Percentiles rank a stretch among this genome's conserved stretches.
These are phyloP conservation scores for Pisolithus albus DNA, from an alignment of 768 basidiomycete genomes.

Conservation along the genomic window DNA sequence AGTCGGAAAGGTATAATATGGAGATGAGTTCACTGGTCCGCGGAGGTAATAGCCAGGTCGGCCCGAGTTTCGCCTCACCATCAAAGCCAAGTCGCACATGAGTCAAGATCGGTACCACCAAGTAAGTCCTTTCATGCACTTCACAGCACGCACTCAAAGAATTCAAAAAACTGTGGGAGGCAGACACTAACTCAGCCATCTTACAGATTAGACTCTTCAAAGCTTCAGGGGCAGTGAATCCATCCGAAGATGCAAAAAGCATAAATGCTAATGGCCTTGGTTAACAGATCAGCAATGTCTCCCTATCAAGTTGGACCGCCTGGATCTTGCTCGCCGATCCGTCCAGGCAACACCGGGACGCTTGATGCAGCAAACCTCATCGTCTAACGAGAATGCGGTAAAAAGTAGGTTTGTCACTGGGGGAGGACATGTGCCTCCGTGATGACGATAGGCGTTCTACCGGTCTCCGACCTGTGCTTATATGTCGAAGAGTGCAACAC, in stretches of 20 bases:
- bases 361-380: conserved; percentile 79
- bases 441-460: conserved; percentile 90
- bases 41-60: conserved; percentile 78
- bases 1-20: too few species aligned
- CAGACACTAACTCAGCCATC: too few species aligned
- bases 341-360: conserved; percentile 68
- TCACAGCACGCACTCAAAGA: too few species aligned
- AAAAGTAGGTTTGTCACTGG: not conserved
- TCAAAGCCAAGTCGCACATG: too few species aligned
- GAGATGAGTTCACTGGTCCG: too few species aligned
- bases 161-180: too few species aligned
- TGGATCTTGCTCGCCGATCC: conserved; percentile 47
- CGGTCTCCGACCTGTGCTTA: conserved; percentile 97
- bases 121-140: conserved; percentile 70
- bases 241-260: not conserved
- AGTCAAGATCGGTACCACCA: conserved; percentile 76
- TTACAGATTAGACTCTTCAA: too few species aligned
- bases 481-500: conserved; percentile 92
- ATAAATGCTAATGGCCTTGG: conserved; percentile 83
- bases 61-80: too few species aligned
- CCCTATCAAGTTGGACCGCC: conserved; percentile 73
- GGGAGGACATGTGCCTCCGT: conserved; percentile 66
- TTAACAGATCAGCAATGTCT: conserved; percentile 85
- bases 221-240: too few species aligned
- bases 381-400: conserved; percentile 43